These are phyloP conservation scores for Epicoccum nigrum DNA, from an alignment of 2,329 filamentous ascomycete genomes.

Conservation along the genomic window DNA sequence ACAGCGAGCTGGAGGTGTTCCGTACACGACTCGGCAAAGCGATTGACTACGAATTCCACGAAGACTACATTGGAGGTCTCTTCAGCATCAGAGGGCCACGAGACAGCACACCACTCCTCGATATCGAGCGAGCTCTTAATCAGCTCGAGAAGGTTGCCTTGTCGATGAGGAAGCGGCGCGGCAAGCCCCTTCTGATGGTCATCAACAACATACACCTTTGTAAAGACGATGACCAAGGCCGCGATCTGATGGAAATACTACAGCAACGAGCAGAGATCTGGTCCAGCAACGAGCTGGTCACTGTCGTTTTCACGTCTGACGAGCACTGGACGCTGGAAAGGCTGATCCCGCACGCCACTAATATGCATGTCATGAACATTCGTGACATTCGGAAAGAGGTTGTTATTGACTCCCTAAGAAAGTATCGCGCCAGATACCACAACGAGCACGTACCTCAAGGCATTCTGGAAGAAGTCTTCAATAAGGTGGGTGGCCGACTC, in stretches of 20 bases:
- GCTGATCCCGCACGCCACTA: conserved; percentile 85
- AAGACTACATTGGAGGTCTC: conserved; percentile 94
- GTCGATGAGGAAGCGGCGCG: conserved; percentile 64
- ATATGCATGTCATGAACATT: conserved; percentile 89
- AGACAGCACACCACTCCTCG: conserved; percentile 87
- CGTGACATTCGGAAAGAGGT: conserved; percentile 77
- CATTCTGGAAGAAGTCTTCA: conserved; percentile 77
- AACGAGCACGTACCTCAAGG: conserved; percentile 62
- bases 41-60: conserved; percentile 93
- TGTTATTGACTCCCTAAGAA: conserved; percentile 75
- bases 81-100: conserved; percentile 92
- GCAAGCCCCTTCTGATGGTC: conserved; percentile 80
- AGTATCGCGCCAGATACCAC: conserved; percentile 78
- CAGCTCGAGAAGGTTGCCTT: conserved; percentile 96
- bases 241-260: conserved; percentile 86
- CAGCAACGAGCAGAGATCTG: conserved; percentile 96
- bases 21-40: conserved; percentile 90
- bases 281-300: conserved; percentile 88
- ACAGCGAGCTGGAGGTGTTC: conserved; percentile 93
- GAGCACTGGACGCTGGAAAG: conserved; percentile 98
- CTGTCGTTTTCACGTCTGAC: conserved; percentile 91
- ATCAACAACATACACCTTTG: conserved; percentile 93
- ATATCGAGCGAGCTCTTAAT: conserved; percentile 95
- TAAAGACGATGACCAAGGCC: conserved; percentile 86
- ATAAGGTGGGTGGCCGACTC: conserved; percentile 84